Base-by-base conservation (phyloP, 176 grass and related monocot species). In the Tillandsia fasciculata region DNA sequence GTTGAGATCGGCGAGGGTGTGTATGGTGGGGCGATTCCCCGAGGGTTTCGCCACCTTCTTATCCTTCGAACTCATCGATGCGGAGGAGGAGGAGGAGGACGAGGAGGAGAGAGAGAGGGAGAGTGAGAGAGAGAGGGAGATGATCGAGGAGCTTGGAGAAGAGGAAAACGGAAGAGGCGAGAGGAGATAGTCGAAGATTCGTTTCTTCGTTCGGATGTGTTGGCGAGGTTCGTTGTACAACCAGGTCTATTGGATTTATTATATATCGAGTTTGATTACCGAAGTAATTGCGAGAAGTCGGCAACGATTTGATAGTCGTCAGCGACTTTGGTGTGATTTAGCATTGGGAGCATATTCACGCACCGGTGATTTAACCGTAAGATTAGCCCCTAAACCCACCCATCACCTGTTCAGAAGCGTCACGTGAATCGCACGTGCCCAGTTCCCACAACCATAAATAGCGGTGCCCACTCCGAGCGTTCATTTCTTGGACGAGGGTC, bases 1-100 rank as follows among this genome's bases (percentile, higher is more conserved):
- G 74, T 83, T 90, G 68, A 97, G 81, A 91, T 97, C 89, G 12
- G 89, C 69, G 9, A 97, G 86, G 26, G 94, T 97, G 64, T 89
- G 94, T 72, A 92, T 92, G 81, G 68, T 82, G 64, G 86, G 78
- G 0, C 78, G 78, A 26, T 86, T 23, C 17, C 56, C 56, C 56
- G 56, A 61, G n/a, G 56, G 56, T 20, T 61, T 61, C 56, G 56
- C 15, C 17, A 20, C 17, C 22, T 61, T 61, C 56, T 61, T 61
- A 20, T 61, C 56, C 56, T 61, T 61, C 56, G 56, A 61, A 61
- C 56, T 61, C 56, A 61, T 61, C 56, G n/a, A 42, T 42, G 33
- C 33, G 8, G 56, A 9, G 7, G 7, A 59, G n/a, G 53, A 56
- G 53, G n/a, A n/a, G n/a, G 13, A 56, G 52, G 2, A 4, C 1